Conservation (phyloP, 2,329 filamentous ascomycete genomes). For the Diaporthe helianthi region DNA sequence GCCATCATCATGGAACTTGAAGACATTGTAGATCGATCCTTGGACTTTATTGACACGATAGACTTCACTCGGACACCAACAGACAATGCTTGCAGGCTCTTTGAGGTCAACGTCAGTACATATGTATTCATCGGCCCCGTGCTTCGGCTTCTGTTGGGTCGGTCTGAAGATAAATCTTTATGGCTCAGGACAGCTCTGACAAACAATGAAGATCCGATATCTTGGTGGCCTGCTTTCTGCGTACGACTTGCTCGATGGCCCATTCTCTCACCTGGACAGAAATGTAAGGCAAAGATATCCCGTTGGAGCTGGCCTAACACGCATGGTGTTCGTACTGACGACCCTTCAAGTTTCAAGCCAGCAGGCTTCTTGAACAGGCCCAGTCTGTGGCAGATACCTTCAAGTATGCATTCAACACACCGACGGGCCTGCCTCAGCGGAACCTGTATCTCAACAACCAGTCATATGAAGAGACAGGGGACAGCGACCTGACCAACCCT, state of each 20-base stretch:
- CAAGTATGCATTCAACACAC: slow-evolving; percentile 19
- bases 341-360: neutral
- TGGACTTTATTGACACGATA: slow-evolving; percentile 8
- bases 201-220: neutral
- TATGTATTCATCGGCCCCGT: neutral
- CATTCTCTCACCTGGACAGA: neutral
- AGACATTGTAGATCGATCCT: neutral
- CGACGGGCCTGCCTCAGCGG: slow-evolving; percentile 3
- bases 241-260: slow-evolving; percentile 6
- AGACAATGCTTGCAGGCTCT: slow-evolving; percentile 16
- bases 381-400: slow-evolving; percentile 18
- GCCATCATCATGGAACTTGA: slow-evolving; percentile 19
- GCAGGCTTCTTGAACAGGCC: slow-evolving; percentile 18
- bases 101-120: slow-evolving; percentile 17
- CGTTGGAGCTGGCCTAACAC: too few species aligned
- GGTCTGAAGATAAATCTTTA: neutral
- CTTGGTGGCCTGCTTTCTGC: slow-evolving; percentile 4
- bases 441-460: slow-evolving; percentile 18
- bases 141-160: neutral
- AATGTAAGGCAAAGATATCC: neutral
- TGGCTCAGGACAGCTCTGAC: neutral
- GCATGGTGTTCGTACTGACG: neutral
- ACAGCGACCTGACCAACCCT: neutral
- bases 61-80: slow-evolving; percentile 19
- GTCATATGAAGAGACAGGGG: neutral